Evolutionary conservation across 768 basidiomycete genomes (phyloP), one percentile per base, ranked within the genome.

Genomic region (Kwoniella botswanensis): DNA sequence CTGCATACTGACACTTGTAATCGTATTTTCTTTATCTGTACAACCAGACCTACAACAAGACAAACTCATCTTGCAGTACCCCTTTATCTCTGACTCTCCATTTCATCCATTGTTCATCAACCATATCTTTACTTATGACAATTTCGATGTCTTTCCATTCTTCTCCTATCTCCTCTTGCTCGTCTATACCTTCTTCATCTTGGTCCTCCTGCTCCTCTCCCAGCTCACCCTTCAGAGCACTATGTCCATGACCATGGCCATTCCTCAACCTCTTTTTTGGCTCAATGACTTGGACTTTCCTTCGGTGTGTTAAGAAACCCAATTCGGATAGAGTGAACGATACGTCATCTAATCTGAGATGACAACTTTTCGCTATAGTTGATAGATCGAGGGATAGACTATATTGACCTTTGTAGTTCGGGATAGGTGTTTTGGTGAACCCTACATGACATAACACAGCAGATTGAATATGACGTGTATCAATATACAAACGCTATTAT

Each of bases 281-380:
- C 53, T 26, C 10, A 44, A 17, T 69, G 59, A 41, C 65, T 24
- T 43, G 63, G 18, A 55, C 52, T 17, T 6, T 29, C 9, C 76
- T 61, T 26, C 77, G 56, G 46, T 76, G 57, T 5, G 61, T 11
- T n/a, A 97, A 86, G 65, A 98, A 83, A 35, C 94, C 93, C 70
- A 92, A 90, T 80, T 95, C 93, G 67, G 92, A 90, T 74, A 98
- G 83, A 2, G 94, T 93, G 83, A 93, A 94, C 0, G 93, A 91
- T 0, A 90, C 89, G 81, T 98, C 96, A 66, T 97, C 93, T 0
- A 90, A 82, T 1, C 92, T 88, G 64, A 98, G 85, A 82, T 92
- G 90, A 58, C 93, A 93, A 35, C 90, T 92, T 18, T 86, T 85
- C 1, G 93, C 90, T 67, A 98, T 88, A 44, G 92, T 90, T 10